Evolutionary conservation across 768 basidiomycete genomes (phyloP).

Genomic region (Amanita fuliginea): DNA sequence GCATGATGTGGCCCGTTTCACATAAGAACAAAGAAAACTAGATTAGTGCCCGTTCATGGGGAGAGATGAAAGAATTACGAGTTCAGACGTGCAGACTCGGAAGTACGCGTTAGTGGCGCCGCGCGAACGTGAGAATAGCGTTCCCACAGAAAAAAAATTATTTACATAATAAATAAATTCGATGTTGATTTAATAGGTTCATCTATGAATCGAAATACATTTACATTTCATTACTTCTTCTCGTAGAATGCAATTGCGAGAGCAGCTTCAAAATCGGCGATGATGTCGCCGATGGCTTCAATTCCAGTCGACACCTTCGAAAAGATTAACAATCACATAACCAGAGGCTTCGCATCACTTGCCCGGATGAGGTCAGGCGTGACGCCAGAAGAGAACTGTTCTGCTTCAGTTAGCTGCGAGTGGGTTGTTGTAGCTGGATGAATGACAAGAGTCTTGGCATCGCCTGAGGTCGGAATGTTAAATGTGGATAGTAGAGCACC

Average conservation of each 20-base stretch:
- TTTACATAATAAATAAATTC: too few species aligned
- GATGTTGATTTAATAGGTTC: too few species aligned
- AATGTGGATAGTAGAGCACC: not conserved
- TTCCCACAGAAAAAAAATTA: too few species aligned
- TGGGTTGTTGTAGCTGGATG: constrained; percentile 76
- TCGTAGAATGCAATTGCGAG: constrained; percentile 17
- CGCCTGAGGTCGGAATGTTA: constrained; percentile 23
- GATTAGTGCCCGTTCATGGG: too few species aligned
- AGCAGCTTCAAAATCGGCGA: constrained; percentile 29
- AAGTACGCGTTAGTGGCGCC: too few species aligned
- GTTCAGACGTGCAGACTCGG: too few species aligned
- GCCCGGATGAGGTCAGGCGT: constrained; percentile 69
- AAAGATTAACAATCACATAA: not conserved
- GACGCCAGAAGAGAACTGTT: constrained; percentile 57
- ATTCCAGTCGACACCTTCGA: constrained; percentile 24
- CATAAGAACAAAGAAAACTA: too few species aligned
- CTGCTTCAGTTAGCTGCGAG: constrained; percentile 49
- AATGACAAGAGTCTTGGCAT: constrained; percentile 74
- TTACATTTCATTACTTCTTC: not conserved
- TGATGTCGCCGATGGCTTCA: constrained; percentile 31
- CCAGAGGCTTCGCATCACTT: constrained; percentile 10
- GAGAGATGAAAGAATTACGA: too few species aligned
- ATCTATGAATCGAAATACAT: too few species aligned
- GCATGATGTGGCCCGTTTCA: too few species aligned
- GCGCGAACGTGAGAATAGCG: too few species aligned